Percentiles rank a stretch among this genome's conserved stretches.
Evolutionary conservation across 1,284 basidiomycete genomes (phyloP).

Genomic region (Heterobasidion annosum): DNA sequence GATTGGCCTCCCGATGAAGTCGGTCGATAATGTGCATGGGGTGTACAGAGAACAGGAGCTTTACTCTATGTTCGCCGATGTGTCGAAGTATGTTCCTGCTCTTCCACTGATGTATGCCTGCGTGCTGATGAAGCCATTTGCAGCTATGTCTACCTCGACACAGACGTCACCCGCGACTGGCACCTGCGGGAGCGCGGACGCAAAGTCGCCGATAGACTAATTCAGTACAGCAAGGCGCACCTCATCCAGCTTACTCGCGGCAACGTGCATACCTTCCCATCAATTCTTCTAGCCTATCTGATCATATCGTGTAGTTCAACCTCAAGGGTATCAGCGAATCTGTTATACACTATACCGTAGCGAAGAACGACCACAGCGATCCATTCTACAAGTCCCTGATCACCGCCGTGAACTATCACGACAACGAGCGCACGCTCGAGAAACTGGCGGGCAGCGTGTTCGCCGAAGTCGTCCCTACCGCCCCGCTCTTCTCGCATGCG

Average conservation of each 20-base stretch:
- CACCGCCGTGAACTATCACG: constrained; percentile 4
- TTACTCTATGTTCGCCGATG: constrained; percentile 41
- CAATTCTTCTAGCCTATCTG: neutral
- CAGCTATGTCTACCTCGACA: constrained; percentile 57
- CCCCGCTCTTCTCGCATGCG: constrained; percentile 43
- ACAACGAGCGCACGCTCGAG: constrained; percentile 15
- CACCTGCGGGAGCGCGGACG: constrained; percentile 38
- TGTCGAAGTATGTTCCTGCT: constrained; percentile 37
- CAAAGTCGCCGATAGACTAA: constrained; percentile 30
- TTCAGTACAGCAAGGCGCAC: constrained; percentile 30
- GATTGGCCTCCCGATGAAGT: constrained; percentile 59
- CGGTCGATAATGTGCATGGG: constrained; percentile 32
- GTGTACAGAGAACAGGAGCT: constrained; percentile 40
- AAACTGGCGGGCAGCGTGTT: constrained; percentile 34
- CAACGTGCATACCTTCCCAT: constrained; percentile 5
- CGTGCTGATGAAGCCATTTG: neutral
- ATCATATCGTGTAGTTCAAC: constrained; percentile 26
- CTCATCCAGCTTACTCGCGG: constrained; percentile 18
- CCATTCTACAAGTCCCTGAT: constrained; percentile 11
- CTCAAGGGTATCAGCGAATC: constrained; percentile 21
- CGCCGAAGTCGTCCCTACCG: constrained; percentile 39
- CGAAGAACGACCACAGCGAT: constrained; percentile 14
- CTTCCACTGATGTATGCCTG: neutral
- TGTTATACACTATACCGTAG: constrained; percentile 12
- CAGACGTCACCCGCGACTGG: constrained; percentile 50